Conservation (phyloP, 495 filamentous ascomycete species). For the Talaromyces trachyspermus region DNA sequence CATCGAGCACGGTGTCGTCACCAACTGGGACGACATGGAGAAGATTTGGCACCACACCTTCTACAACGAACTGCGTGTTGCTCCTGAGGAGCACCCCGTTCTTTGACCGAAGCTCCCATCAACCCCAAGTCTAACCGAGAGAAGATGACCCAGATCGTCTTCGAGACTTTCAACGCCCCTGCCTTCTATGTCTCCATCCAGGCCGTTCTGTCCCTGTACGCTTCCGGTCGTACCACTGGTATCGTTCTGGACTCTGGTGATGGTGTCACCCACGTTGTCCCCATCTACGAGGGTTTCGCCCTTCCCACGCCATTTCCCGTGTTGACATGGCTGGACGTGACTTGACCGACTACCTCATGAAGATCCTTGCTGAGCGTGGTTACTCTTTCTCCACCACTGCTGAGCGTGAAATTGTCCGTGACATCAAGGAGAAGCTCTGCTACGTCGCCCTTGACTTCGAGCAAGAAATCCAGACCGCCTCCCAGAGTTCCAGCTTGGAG, state of each 20-base stretch:
- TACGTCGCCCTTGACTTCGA: constrained; percentile 99
- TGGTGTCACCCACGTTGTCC: constrained; percentile 99
- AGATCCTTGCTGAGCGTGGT: constrained; percentile 97
- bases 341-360: constrained; percentile 99
- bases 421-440: constrained; percentile 99
- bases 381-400: constrained; percentile 99
- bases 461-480: constrained; percentile 99
- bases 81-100: constrained; percentile 99
- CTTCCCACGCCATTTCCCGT: constrained; percentile 99
- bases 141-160: constrained; percentile 99
- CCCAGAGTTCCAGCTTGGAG: constrained; percentile 95
- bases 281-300: constrained; percentile 99
- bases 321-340: constrained; percentile 99
- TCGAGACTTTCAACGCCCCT: constrained; percentile 99
- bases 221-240: constrained; percentile 99
- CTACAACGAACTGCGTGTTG: constrained; percentile 99
- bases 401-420: constrained; percentile 99
- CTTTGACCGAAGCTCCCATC: constrained; percentile 98
- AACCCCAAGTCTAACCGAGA: constrained; percentile 99
- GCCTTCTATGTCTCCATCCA: constrained; percentile 99
- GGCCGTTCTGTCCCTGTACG: constrained; percentile 97
- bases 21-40: constrained; percentile 99
- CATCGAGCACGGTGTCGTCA: constrained; percentile 99
- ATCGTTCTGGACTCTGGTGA: constrained; percentile 99
- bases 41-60: constrained; percentile 99